phyloP scores from a whole-genome alignment of 441 rosid genomes.

The Croton setiger region DNA sequence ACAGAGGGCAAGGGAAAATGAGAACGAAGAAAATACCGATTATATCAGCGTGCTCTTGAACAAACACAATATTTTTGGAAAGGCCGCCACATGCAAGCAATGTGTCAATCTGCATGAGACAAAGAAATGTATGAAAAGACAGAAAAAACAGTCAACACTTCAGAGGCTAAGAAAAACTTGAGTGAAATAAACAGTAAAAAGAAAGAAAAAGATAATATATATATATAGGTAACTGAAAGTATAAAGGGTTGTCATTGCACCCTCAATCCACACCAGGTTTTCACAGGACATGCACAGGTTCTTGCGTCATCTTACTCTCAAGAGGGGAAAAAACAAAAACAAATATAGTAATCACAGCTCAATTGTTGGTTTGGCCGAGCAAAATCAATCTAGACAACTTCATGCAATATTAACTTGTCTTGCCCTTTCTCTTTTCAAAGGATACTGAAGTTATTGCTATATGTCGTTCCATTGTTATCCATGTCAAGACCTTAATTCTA shows the following conservation, averaged over 20 bases:
- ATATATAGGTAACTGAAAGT: neutral
- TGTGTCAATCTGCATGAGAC: slow-evolving; percentile 59
- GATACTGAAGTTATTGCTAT: neutral
- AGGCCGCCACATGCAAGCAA: slow-evolving; percentile 94
- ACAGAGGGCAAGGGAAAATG: neutral
- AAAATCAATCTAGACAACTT: neutral
- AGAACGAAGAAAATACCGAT: slow-evolving; percentile 35
- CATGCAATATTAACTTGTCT: neutral
- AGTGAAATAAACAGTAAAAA: neutral
- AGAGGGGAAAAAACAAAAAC: neutral
- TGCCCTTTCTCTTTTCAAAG: neutral
- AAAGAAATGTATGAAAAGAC: slow-evolving; percentile 2
- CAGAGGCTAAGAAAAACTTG: neutral
- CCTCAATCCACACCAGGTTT: slow-evolving; percentile 1
- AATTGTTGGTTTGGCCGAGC: neutral
- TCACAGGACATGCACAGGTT: neutral
- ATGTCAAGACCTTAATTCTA: neutral
- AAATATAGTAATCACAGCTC: neutral
- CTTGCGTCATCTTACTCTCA: neutral
- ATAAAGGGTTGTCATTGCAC: neutral
- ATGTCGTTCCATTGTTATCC: neutral
- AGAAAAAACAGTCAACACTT: neutral
- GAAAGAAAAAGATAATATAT: too few relatives aligned
- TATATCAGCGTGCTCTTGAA: slow-evolving; percentile 90
- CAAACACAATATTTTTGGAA: slow-evolving; percentile 65